Evolutionary conservation across 2,329 filamentous ascomycete genomes (phyloP).

Genomic region (Pyricularia pennisetigena): DNA sequence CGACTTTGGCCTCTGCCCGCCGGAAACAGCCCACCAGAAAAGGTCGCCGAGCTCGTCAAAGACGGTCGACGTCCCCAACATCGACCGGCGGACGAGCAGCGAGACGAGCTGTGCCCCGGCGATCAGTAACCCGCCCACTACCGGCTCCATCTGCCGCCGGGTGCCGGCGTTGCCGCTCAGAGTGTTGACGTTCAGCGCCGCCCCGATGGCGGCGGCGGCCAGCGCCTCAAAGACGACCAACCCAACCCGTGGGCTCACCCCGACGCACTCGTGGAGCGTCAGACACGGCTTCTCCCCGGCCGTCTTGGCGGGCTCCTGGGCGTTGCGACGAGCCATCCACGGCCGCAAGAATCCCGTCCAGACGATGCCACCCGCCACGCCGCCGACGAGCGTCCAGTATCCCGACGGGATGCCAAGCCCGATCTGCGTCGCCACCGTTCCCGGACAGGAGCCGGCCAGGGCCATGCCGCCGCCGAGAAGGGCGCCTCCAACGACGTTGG

Average conservation of each 20-base stretch:
- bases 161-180: conserved; percentile 12
- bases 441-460: conserved; percentile 54
- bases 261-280: conserved; percentile 29
- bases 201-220: conserved; percentile 21
- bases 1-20: not conserved
- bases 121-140: conserved; percentile 48
- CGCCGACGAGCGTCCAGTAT: conserved; percentile 41
- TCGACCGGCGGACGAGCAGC: conserved; percentile 37
- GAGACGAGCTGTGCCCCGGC: conserved; percentile 48
- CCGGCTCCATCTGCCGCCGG: conserved; percentile 21
- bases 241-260: conserved; percentile 24
- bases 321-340: conserved; percentile 7
- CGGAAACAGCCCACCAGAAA: conserved; percentile 24
- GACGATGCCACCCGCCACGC: conserved; percentile 42
- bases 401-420: conserved; percentile 42
- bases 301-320: conserved; percentile 13
- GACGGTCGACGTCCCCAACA: conserved; percentile 51
- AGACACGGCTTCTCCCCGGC: conserved; percentile 13
- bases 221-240: conserved; percentile 32
- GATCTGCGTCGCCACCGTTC: conserved; percentile 52
- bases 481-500: conserved; percentile 53
- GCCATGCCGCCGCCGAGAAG: conserved; percentile 58
- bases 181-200: conserved; percentile 25
- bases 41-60: conserved; percentile 52
- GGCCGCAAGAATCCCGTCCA: conserved; percentile 35